Base-by-base conservation (phyloP, 345 rosid genomes). In the Eucalyptus viminalis region DNA sequence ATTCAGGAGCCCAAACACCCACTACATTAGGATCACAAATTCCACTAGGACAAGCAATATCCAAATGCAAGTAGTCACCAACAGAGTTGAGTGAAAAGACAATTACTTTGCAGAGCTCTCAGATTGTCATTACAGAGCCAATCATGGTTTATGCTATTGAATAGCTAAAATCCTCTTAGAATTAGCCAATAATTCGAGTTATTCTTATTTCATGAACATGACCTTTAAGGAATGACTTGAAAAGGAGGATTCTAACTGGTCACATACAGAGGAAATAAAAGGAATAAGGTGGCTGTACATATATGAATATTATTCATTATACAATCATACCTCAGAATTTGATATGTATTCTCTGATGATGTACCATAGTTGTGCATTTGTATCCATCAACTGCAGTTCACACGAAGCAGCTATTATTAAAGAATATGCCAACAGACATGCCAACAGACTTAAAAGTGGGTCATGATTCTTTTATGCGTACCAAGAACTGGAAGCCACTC, bases 401-500 rank as follows among this genome's bases (percentile, higher is more conserved):
- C 29, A n/a, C 5, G 17, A 87, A 49, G n/a, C 56, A 87, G 19
- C 43, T 29, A 45, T 49, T 67, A 44, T 58, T 47, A 47, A 65
- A 31, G 45, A 34, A 51, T 40, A 34, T 43, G 83, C 83, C 83
- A 51, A 40, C 25, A 87, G 87, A 91, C 90, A 86, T 43, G 83
- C 83, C 83, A 34, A 40, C 40, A 83, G 86, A 92, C 90, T 76
- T 62, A 86, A 27, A 93, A 88, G 89, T 37, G 76, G 24, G 87
- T 87, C 80, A 49, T 91, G 87, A 89, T 86, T 90, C 89, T 90
- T 44, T 54, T 69, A 89, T 86, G 86, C 97, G 89, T 94, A 98
- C 99, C 99, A 98, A 93, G 94, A 98, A 98, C 93, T 98, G 99
- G 92, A 98, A 98, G 92, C 99, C 99, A 92, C 96, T 93, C 94